phyloP scores from a whole-genome alignment of 2,329 filamentous ascomycete species.

The Colletotrichum sp. region DNA sequence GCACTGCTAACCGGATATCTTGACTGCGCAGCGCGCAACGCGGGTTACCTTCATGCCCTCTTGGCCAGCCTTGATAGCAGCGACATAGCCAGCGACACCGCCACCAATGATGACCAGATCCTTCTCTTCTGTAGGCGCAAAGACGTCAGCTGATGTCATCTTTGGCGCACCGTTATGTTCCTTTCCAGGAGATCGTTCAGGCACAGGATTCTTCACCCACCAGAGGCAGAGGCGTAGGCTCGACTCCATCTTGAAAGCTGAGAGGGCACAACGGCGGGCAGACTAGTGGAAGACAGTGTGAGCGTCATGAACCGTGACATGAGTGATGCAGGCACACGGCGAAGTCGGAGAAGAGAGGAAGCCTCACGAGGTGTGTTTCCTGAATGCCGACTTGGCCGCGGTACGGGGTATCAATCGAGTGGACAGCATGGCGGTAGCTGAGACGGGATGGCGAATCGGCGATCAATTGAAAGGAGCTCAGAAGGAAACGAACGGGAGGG shows the following conservation, averaged over 20 bases:
- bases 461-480: slow-evolving; percentile 25
- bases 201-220: slow-evolving; percentile 40
- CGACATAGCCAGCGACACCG: slow-evolving; percentile 97
- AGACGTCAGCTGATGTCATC: slow-evolving; percentile 22
- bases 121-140: slow-evolving; percentile 76
- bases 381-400: slow-evolving; percentile 62
- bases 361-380: slow-evolving; percentile 54
- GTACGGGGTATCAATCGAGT: slow-evolving; percentile 66
- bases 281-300: slow-evolving; percentile 35
- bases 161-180: background rate
- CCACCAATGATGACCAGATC: slow-evolving; percentile 98
- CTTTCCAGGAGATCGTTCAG: background rate
- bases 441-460: slow-evolving; percentile 25
- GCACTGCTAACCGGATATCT: background rate
- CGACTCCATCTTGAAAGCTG: slow-evolving; percentile 59
- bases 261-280: slow-evolving; percentile 51
- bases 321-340: background rate
- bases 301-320: slow-evolving; percentile 23
- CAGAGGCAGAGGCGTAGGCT: slow-evolving; percentile 63
- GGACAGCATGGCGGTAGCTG: slow-evolving; percentile 58
- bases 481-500: background rate
- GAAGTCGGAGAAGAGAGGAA: slow-evolving; percentile 21
- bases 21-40: background rate
- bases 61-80: slow-evolving; percentile 98
- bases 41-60: slow-evolving; percentile 86